Evolutionary conservation across 495 filamentous ascomycete species (phyloP), one percentile per base, ranked within the genome.

Genomic region (Tetracladium marchalianum): DNA sequence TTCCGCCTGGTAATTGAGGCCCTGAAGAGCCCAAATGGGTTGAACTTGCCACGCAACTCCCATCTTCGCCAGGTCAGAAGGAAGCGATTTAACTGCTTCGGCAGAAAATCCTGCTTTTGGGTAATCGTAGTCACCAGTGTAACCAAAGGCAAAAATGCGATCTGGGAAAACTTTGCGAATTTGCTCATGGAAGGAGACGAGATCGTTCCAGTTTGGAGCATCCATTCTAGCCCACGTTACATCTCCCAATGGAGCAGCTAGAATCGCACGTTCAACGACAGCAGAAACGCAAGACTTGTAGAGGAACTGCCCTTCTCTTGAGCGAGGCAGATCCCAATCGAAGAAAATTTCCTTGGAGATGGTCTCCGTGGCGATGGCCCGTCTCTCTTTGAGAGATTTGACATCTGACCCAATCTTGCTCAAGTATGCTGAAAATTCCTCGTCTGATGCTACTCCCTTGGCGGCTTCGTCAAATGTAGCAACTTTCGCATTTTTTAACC

Each of bases 181-280:
- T 32, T 39, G 36, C 4, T n/a, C 24, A 37, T 47, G 44, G 44
- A 47, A 47, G 4, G 35, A 31, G 15, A 47, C 35, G 32, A 54
- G 43, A 15, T 54, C 53, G 22, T 41, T 38, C 53, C 50, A 52
- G 17, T 48, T 43, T 4, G 53, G 54, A 15, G 50, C 39, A 34
- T 57, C 54, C 54, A 57, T 57, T 19, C 54, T 24, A 6, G 54
- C 54, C 54, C 54, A 57, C 1, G 54, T 57, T 7, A 57, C 50
- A 17, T 57, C 54, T 17, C 54, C 54, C 12, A 57, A 51, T 17
- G 54, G 54, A 34, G 54, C 54, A 8, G 54, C 54, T 15, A 45
- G 45, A 31, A 57, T 10, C 1, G 54, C 54, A 4, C 54, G 51
- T 16, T 57, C 54, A 11, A 57, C 47, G 10, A 54, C 32, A 1